These are phyloP conservation scores for Penicillium tannophilum DNA, from an alignment of 495 filamentous ascomycete genomes.

Conservation along the genomic window DNA sequence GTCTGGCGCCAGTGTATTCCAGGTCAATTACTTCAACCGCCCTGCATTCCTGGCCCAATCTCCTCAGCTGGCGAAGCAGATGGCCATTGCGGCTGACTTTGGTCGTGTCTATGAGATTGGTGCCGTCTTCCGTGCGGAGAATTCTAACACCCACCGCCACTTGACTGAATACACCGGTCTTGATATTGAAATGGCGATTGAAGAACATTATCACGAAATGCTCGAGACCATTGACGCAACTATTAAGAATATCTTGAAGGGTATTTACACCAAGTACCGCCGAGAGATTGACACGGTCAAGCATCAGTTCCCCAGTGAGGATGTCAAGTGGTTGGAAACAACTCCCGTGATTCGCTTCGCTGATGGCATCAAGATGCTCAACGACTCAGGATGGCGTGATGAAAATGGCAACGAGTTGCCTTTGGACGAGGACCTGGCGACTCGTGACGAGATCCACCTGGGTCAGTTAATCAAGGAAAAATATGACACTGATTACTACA, in stretches of 20 bases:
- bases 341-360: slow-evolving; percentile 80
- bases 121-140: slow-evolving; percentile 90
- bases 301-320: slow-evolving; percentile 65
- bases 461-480: slow-evolving; percentile 82
- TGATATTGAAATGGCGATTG: slow-evolving; percentile 95
- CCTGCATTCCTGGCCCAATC: slow-evolving; percentile 85
- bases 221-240: slow-evolving; percentile 72
- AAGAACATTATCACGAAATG: slow-evolving; percentile 86
- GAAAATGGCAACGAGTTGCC: slow-evolving; percentile 72
- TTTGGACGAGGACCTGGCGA: slow-evolving; percentile 76
- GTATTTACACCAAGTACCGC: slow-evolving; percentile 63
- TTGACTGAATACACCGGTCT: slow-evolving; percentile 96
- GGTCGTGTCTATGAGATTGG: slow-evolving; percentile 87
- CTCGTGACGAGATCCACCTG: slow-evolving; percentile 83
- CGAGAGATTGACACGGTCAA: slow-evolving; percentile 71
- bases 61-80: slow-evolving; percentile 93
- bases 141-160: slow-evolving; percentile 91
- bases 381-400: slow-evolving; percentile 75
- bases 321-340: slow-evolving; percentile 76
- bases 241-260: slow-evolving; percentile 81
- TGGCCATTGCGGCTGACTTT: slow-evolving; percentile 86
- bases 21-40: slow-evolving; percentile 81
- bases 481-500: slow-evolving; percentile 88
- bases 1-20: slow-evolving; percentile 89
- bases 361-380: slow-evolving; percentile 78